Evolutionary conservation across 2,329 filamentous ascomycete genomes (phyloP), one percentile per base, ranked within the genome.

Genomic region (Pseudocercospora vitis): DNA sequence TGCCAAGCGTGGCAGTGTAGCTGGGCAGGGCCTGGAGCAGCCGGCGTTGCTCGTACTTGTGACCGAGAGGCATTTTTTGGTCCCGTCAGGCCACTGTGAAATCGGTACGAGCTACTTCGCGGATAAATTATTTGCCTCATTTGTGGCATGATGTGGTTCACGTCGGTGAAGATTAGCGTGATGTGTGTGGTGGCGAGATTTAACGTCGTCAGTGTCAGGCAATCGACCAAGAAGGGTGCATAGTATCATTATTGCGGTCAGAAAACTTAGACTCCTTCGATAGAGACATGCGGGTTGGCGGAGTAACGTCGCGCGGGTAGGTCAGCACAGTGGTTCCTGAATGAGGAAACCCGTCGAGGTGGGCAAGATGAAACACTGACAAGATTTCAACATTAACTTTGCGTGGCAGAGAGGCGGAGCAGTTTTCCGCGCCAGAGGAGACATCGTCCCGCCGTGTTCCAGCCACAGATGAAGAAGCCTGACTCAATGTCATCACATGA

Each of bases 41-140:
- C 35, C 7, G 35, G 16, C 18, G 12, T 40, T n/a, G 19, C 32
- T 35, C 32, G 32, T 40, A 11, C 23, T 29, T 21, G 18, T 40
- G 35, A 40, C 32, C 32, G 32, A 35, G 32, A 23, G 35, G 35
- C 35, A 19, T n/a, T 23, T 39, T 40, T 40, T 40, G 14, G 11
- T 19, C 18, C 35, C 11, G 26, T 29, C 35, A 19, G 11, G 35
- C 6, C 12, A 24, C 4, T 19, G 8, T 11, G 35, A 29, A 11
- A 11, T 29, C 6, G 26, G 26, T 29, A 29, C 26, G 26, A 7
- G 26, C 6, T 40, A 24, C 35, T 40, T 16, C 16, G 1, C 19
- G 42, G 26, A 46, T 29, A n/a, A 32, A 46, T 29, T n/a, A 46
- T 46, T 46, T 46, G 42, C 24, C 42, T 29, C 24, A 46, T 23